A percentile compares a stretch with the other conserved stretches of the same genome.
phyloP scores from a whole-genome alignment of 108 stramenopile species.

The Skeletonema grethae region DNA sequence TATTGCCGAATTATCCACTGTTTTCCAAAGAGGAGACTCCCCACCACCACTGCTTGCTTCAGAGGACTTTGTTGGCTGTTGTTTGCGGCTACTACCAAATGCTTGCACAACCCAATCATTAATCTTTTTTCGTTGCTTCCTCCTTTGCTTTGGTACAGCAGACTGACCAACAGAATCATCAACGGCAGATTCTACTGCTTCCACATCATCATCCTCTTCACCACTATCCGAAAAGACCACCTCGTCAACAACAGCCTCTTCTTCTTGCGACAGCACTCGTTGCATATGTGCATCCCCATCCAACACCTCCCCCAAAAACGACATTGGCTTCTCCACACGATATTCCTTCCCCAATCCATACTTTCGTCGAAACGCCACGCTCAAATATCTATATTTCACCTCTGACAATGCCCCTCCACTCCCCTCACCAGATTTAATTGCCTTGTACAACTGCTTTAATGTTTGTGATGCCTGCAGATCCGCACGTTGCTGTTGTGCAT shows the following conservation, averaged over 20 bases:
- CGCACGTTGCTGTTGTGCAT: slow-evolving; percentile 21
- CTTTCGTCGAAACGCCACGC: slow-evolving; percentile 58
- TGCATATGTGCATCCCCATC: slow-evolving; percentile 6
- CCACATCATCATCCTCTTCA: slow-evolving; percentile 15
- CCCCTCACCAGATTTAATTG: slow-evolving; percentile 11
- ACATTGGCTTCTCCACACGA: slow-evolving; percentile 22
- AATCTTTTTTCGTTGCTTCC: slow-evolving; percentile 14
- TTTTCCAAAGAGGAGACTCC: slow-evolving; percentile 27
- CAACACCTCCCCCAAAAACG: slow-evolving; percentile 33
- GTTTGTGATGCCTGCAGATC: slow-evolving; percentile 59
- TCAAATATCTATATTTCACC: slow-evolving; percentile 66
- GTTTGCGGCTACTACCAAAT: slow-evolving; percentile 7
- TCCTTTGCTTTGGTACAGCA: neutral
- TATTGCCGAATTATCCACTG: slow-evolving; percentile 29
- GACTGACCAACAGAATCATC: neutral
- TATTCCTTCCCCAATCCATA: slow-evolving; percentile 58
- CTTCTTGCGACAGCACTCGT: slow-evolving; percentile 9
- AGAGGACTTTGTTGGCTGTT: neutral
- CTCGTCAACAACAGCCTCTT: slow-evolving; percentile 44
- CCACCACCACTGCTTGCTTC: neutral
- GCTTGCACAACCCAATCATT: slow-evolving; percentile 41
- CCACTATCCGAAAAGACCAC: slow-evolving; percentile 13
- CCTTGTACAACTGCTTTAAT: slow-evolving; percentile 39
- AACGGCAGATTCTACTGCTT: neutral
- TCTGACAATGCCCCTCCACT: slow-evolving; percentile 55